Conservation (phyloP, 2,329 filamentous ascomycete species). For the Xylariales sp. region DNA sequence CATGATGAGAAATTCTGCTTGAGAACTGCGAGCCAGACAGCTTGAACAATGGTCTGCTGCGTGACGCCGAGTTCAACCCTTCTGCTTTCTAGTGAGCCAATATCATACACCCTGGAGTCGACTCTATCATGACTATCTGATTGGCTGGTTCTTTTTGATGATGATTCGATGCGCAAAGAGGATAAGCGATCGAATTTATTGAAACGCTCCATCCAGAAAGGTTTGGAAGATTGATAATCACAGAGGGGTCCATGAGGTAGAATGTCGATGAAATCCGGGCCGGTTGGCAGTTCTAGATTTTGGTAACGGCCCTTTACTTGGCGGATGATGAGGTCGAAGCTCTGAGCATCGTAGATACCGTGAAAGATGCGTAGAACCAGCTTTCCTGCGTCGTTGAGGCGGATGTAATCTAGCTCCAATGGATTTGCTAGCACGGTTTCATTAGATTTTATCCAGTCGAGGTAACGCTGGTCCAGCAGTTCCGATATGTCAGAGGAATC, state of each 20-base stretch:
- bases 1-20: conserved; percentile 41
- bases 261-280: conserved; percentile 60
- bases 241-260: conserved; percentile 66
- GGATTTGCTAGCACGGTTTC: conserved; percentile 42
- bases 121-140: conserved; percentile 12
- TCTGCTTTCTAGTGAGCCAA: conserved; percentile 42
- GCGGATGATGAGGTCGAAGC: conserved; percentile 64
- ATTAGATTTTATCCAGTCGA: conserved; percentile 53
- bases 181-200: conserved; percentile 21
- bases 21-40: conserved; percentile 65
- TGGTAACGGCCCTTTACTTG: conserved; percentile 51
- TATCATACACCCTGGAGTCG: conserved; percentile 24
- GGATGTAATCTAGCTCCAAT: conserved; percentile 43
- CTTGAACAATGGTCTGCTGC: conserved; percentile 74
- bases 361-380: conserved; percentile 75
- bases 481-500: conserved; percentile 23
- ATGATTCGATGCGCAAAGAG: conserved; percentile 12
- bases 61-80: conserved; percentile 65
- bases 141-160: conserved; percentile 6
- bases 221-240: conserved; percentile 30
- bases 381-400: conserved; percentile 17
- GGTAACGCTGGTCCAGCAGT: conserved; percentile 29
- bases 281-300: conserved; percentile 18
- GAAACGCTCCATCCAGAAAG: conserved; percentile 67
- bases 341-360: conserved; percentile 80